Conservation (phyloP, 352 stramenopile species). For the Thraustochytrium sp. region DNA sequence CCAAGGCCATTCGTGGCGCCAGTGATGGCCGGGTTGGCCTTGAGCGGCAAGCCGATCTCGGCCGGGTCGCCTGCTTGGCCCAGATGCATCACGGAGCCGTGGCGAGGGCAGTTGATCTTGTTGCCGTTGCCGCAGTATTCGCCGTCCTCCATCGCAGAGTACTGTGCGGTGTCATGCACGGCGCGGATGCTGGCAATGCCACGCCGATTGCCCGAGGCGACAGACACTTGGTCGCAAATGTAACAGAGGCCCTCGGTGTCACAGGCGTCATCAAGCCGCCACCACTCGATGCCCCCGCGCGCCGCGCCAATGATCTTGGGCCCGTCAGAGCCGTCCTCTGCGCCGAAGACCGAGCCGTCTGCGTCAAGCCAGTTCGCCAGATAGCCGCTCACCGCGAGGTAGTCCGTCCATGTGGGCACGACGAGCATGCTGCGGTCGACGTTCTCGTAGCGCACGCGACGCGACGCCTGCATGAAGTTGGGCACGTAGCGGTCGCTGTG, state of each 20-base stretch:
- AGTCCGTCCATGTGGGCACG: not conserved
- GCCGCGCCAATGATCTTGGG: not conserved
- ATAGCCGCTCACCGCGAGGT: slow-evolving; percentile 23
- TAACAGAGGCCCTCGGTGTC: not conserved
- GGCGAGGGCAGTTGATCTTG: not conserved
- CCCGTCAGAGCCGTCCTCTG: not conserved
- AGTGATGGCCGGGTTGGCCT: not conserved
- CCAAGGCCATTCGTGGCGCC: not conserved
- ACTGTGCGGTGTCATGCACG: not conserved
- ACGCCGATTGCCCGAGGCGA: not conserved
- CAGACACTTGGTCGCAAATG: not conserved
- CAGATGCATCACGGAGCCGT: not conserved
- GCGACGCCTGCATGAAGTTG: not conserved
- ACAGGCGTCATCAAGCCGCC: not conserved
- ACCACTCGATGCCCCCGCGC: not conserved
- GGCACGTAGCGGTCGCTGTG: slow-evolving; percentile 17
- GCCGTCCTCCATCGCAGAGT: not conserved
- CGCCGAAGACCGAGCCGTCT: not conserved
- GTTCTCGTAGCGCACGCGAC: not conserved
- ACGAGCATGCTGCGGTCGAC: not conserved
- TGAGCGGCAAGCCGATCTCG: not conserved
- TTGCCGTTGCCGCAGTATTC: not conserved
- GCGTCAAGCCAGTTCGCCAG: not conserved
- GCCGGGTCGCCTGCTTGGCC: not conserved
- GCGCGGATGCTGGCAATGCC: not conserved